phyloP scores from a whole-genome alignment of 495 filamentous ascomycete genomes.

The Astrocystis sublimbata region DNA sequence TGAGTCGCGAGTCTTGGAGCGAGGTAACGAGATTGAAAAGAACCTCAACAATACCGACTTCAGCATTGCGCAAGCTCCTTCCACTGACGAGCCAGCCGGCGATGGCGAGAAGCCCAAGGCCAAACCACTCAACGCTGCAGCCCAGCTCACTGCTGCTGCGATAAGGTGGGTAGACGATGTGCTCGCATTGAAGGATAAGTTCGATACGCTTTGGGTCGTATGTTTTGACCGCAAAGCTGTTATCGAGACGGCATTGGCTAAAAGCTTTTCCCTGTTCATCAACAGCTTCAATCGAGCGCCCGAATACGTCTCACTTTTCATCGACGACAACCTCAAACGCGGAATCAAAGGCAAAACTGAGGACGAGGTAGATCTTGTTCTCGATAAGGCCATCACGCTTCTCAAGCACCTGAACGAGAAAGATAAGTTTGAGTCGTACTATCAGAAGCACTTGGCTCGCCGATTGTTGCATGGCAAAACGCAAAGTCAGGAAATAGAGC shows the following conservation, averaged over 20 bases:
- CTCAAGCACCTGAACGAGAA: slow-evolving; percentile 87
- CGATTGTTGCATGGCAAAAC: slow-evolving; percentile 84
- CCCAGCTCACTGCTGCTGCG: slow-evolving; percentile 71
- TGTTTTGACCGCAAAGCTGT: slow-evolving; percentile 75
- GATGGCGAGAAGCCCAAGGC: slow-evolving; percentile 47
- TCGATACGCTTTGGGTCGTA: slow-evolving; percentile 69
- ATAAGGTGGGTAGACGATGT: slow-evolving; percentile 97
- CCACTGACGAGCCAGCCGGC: slow-evolving; percentile 50
- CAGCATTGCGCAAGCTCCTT: slow-evolving; percentile 43
- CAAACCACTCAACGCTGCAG: slow-evolving; percentile 43
- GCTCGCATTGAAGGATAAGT: slow-evolving; percentile 81
- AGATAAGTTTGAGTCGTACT: slow-evolving; percentile 95
- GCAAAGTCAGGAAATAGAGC: slow-evolving; percentile 84
- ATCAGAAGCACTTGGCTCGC: slow-evolving; percentile 93
- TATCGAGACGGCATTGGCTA: slow-evolving; percentile 76
- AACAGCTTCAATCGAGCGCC: slow-evolving; percentile 80
- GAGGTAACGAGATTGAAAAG: slow-evolving; percentile 80
- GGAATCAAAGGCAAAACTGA: slow-evolving; percentile 93
- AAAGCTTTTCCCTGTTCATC: slow-evolving; percentile 87
- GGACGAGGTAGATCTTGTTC: slow-evolving; percentile 76
- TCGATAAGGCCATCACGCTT: slow-evolving; percentile 88
- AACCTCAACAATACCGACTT: slow-evolving; percentile 55
- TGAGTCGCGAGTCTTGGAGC: slow-evolving; percentile 71
- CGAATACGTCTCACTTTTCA: slow-evolving; percentile 94
- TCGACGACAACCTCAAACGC: slow-evolving; percentile 94